phyloP scores from a whole-genome alignment of 257 asterid species.

The Parsonsia alboflavescens region DNA sequence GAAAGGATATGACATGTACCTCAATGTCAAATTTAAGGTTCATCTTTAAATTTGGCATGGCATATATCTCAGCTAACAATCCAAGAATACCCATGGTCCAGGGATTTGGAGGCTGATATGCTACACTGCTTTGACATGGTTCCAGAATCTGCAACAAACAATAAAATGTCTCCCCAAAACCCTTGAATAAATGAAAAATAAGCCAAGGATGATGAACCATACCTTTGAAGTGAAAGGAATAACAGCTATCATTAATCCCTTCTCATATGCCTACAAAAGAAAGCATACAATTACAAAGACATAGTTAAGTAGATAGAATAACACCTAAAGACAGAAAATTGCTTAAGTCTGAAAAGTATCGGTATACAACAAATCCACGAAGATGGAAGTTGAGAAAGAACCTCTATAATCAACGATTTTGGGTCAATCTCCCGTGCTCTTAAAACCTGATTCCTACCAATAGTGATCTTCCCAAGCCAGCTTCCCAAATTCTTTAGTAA shows the following conservation, averaged over 20 bases:
- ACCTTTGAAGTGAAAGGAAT: constrained; percentile 99
- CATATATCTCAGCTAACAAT: constrained; percentile 86
- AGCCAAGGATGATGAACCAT: constrained; percentile 19
- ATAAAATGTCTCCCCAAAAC: neutral
- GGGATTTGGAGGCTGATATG: constrained; percentile 97
- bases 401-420: constrained; percentile 80
- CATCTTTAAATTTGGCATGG: constrained; percentile 96
- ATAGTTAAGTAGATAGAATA: neutral
- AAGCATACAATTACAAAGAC: neutral
- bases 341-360: neutral
- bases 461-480: constrained; percentile 99
- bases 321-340: neutral
- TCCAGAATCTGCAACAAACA: constrained; percentile 62
- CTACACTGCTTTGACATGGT: constrained; percentile 88
- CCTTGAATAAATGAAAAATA: neutral
- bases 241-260: constrained; percentile 96
- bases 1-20: constrained; percentile 38
- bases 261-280: constrained; percentile 76
- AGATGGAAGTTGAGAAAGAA: constrained; percentile 18
- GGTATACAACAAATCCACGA: neutral
- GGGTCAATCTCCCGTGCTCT: constrained; percentile 95
- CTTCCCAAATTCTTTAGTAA: constrained; percentile 91
- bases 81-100: constrained; percentile 99
- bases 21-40: constrained; percentile 96
- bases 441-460: constrained; percentile 88